Conservation (phyloP, 2,329 filamentous ascomycete genomes). For the Clonostachys solani region DNA sequence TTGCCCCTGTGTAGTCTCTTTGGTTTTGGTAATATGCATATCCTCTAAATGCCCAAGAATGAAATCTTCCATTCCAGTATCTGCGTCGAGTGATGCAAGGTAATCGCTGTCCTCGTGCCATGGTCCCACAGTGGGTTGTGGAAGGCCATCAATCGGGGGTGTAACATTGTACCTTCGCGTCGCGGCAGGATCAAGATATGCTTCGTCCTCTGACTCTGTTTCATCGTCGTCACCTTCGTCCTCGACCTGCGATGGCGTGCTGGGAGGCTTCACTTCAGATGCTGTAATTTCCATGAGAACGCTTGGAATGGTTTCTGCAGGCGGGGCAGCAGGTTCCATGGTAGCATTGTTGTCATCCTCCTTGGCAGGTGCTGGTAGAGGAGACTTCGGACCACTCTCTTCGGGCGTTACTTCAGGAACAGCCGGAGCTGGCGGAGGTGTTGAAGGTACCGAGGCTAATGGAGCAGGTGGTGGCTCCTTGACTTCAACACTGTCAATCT, state of each 20-base stretch:
- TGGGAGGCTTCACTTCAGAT: slow-evolving; percentile 25
- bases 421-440: slow-evolving; percentile 6
- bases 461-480: neutral
- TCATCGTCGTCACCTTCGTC: slow-evolving; percentile 48
- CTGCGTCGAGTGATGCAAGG: slow-evolving; percentile 32
- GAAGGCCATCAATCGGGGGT: slow-evolving; percentile 50
- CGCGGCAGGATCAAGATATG: slow-evolving; percentile 44
- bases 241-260: slow-evolving; percentile 42
- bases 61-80: slow-evolving; percentile 35
- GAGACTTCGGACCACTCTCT: neutral
- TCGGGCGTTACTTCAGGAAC: slow-evolving; percentile 16
- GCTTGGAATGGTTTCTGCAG: no score
- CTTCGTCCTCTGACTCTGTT: slow-evolving; percentile 50
- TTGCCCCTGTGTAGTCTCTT: slow-evolving; percentile 31
- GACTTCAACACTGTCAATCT: neutral
- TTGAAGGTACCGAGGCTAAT: neutral
- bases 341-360: no score
- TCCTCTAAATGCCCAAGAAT: slow-evolving; percentile 39
- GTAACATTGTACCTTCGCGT: slow-evolving; percentile 47
- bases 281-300: no score
- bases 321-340: no score
- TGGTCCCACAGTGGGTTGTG: slow-evolving; percentile 35
- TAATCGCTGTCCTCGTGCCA: slow-evolving; percentile 46
- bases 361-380: neutral
- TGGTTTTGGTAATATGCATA: slow-evolving; percentile 26